These are phyloP conservation scores for Suhomyces coccinellae DNA, from an alignment of 1,139 yeast species.

Conservation along the genomic window DNA sequence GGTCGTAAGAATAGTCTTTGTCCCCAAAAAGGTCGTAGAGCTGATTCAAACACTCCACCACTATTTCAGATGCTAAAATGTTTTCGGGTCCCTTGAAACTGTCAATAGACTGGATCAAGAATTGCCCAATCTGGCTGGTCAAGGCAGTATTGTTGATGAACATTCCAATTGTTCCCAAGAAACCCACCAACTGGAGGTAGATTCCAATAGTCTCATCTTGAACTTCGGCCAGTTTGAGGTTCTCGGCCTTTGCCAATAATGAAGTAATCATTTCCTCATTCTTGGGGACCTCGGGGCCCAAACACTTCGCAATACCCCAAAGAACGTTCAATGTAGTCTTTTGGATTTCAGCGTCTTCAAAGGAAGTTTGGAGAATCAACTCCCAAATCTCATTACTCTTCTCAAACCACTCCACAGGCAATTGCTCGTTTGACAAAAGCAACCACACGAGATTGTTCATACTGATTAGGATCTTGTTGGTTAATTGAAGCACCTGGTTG, in stretches of 20 bases:
- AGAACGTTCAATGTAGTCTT: conserved; percentile 55
- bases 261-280: conserved; percentile 24
- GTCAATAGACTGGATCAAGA: conserved; percentile 38
- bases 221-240: conserved; percentile 12
- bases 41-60: conserved; percentile 62
- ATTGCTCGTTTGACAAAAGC: conserved; percentile 31
- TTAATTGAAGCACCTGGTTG: conserved; percentile 33
- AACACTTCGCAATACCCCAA: conserved; percentile 59
- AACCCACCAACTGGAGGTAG: conserved; percentile 43
- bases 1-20: conserved; percentile 62
- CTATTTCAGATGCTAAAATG: conserved; percentile 35
- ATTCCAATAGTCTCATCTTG: conserved; percentile 18
- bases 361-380: conserved; percentile 22
- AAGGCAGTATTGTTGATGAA: conserved; percentile 45
- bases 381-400: conserved; percentile 41
- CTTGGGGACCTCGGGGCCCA: conserved; percentile 34
- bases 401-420: conserved; percentile 42
- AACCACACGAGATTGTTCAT: conserved; percentile 72
- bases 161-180: conserved; percentile 57
- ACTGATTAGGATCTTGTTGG: conserved; percentile 59
- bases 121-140: conserved; percentile 49
- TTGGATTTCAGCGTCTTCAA: conserved; percentile 31
- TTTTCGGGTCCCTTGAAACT: conserved; percentile 19
- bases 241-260: conserved; percentile 25
- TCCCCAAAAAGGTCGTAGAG: conserved; percentile 86